These are phyloP conservation scores for Daldinia decipiens DNA, from an alignment of 495 filamentous ascomycete genomes.

Conservation along the genomic window DNA sequence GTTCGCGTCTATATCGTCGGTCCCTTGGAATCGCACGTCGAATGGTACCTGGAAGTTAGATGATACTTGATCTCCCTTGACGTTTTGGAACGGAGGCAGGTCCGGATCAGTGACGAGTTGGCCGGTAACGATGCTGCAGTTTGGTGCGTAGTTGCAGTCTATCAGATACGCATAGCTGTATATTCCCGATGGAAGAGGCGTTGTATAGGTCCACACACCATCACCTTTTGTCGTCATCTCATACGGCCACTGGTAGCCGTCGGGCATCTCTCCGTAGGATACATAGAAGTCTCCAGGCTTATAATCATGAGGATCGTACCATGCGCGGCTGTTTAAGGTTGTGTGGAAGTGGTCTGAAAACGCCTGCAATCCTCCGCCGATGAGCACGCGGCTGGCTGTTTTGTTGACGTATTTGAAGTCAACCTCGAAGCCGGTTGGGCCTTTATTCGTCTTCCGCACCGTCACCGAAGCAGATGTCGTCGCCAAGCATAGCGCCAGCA, in stretches of 20 bases:
- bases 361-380: constrained; percentile 46
- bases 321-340: constrained; percentile 35
- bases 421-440: constrained; percentile 48
- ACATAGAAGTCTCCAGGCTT: constrained; percentile 49
- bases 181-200: constrained; percentile 47
- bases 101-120: constrained; percentile 50
- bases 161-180: constrained; percentile 49
- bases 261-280: constrained; percentile 33
- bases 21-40: constrained; percentile 44
- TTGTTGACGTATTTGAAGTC: constrained; percentile 49
- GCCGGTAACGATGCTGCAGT: constrained; percentile 50
- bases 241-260: constrained; percentile 48
- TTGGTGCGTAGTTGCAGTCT: constrained; percentile 48
- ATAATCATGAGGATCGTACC: constrained; percentile 47
- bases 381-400: constrained; percentile 46
- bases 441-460: constrained; percentile 47
- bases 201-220: constrained; percentile 47
- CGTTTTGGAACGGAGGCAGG: constrained; percentile 47
- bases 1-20: constrained; percentile 46
- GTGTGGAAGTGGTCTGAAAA: constrained; percentile 50
- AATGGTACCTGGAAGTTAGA: constrained; percentile 53
- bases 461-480: constrained; percentile 45
- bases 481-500: constrained; percentile 25
- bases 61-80: constrained; percentile 46
- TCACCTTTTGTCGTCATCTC: constrained; percentile 45